A percentile compares a stretch with the other conserved stretches of the same genome.
Conservation (phyloP, 139 green algal genomes). For the Chlamydomonas schloesseri region DNA sequence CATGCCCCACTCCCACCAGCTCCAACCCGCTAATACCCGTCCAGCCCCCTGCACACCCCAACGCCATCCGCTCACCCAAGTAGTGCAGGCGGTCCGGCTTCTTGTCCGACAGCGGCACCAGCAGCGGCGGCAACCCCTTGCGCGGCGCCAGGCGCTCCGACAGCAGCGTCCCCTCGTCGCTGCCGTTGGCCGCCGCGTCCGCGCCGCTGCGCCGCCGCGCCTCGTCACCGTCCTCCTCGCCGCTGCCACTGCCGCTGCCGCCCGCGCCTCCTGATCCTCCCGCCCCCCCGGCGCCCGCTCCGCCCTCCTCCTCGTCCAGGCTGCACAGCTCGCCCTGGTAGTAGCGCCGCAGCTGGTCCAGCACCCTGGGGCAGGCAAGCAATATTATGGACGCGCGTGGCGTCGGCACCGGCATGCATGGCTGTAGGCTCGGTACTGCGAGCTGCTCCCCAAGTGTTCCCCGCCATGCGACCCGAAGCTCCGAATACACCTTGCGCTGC, state of each 20-base stretch:
- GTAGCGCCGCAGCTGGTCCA: conserved; percentile 71
- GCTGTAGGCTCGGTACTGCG: too few species aligned
- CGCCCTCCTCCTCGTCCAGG: conserved; percentile 60
- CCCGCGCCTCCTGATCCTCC: conserved; percentile 2
- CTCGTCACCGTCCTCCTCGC: conserved; percentile 23
- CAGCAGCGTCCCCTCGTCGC: conserved; percentile 63
- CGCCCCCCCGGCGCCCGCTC: neutral
- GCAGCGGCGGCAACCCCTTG: conserved; percentile 87
- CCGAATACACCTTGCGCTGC: too few species aligned
- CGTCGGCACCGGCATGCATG: too few species aligned
- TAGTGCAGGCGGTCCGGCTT: conserved; percentile 93
- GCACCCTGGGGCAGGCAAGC: conserved; percentile 19
- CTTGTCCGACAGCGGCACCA: conserved; percentile 84
- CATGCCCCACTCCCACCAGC: too few species aligned
- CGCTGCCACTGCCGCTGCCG: neutral
- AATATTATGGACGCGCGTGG: too few species aligned
- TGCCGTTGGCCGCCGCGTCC: conserved; percentile 26
- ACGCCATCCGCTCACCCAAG: conserved; percentile 73
- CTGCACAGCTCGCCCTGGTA: conserved; percentile 66
- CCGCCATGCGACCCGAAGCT: too few species aligned
- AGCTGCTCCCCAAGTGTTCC: too few species aligned
- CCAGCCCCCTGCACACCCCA: neutral
- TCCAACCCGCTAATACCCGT: neutral
- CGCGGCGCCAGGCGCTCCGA: conserved; percentile 85
- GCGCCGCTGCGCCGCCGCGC: neutral